Evolutionary conservation across 768 basidiomycete species (phyloP).

Genomic region (Serendipita indica): DNA sequence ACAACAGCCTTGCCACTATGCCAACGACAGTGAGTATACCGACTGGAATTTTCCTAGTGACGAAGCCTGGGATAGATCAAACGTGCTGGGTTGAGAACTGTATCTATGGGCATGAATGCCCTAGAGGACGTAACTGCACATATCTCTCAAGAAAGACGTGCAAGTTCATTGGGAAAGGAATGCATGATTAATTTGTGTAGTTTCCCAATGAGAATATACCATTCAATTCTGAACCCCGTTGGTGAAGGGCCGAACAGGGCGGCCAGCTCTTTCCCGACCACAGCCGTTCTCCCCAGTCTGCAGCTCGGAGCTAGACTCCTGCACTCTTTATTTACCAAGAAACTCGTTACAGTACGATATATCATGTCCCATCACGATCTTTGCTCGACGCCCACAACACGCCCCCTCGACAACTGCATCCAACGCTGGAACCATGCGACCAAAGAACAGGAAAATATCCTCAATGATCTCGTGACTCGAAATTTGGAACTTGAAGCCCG

Average conservation of each 20-base stretch:
- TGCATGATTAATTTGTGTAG: neutral
- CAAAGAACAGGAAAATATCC: neutral
- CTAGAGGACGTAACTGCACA: neutral
- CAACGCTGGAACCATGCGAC: neutral
- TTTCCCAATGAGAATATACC: too few relatives aligned
- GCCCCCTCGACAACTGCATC: neutral
- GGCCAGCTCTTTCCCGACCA: too few relatives aligned
- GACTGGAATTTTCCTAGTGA: neutral
- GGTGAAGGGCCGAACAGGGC: too few relatives aligned
- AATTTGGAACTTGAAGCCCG: neutral
- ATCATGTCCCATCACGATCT: neutral
- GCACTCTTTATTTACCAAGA: neutral
- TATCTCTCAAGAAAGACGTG: neutral
- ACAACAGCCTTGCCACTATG: neutral
- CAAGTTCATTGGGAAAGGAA: neutral
- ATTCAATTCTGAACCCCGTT: too few relatives aligned
- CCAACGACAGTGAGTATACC: neutral
- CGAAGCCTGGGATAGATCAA: neutral
- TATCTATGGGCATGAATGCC: constrained; percentile 7
- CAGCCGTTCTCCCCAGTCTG: too few relatives aligned
- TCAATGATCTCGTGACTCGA: neutral
- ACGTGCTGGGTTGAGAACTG: neutral
- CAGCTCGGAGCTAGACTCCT: constrained; percentile 1
- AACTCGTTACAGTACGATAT: neutral
- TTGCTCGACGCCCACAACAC: neutral